phyloP scores from a whole-genome alignment of 2,329 filamentous ascomycete species.

The Sporothrix pseudoabietina region DNA sequence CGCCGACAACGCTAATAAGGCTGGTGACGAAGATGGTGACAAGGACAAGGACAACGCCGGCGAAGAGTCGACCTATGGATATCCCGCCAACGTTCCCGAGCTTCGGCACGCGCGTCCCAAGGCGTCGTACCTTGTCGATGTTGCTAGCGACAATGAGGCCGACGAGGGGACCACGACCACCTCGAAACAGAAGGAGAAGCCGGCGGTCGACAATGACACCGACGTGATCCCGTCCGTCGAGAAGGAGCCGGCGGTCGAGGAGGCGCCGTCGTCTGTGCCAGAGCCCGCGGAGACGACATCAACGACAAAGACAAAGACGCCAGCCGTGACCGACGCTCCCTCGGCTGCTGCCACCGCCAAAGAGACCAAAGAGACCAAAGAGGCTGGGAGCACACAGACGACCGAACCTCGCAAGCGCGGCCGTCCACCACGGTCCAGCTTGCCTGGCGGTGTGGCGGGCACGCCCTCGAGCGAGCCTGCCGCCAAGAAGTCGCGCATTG shows the following conservation, averaged over 20 bases:
- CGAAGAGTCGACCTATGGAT: not conserved
- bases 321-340: not conserved
- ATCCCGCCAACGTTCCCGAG: slow-evolving; percentile 29
- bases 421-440: slow-evolving; percentile 26
- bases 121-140: slow-evolving; percentile 29
- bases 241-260: not conserved
- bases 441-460: not conserved
- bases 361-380: not conserved
- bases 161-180: slow-evolving; percentile 18
- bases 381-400: slow-evolving; percentile 21
- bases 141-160: slow-evolving; percentile 29
- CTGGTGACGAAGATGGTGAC: not conserved
- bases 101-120: slow-evolving; percentile 33
- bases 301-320: not conserved
- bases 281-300: not conserved
- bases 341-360: not conserved
- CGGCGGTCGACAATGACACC: slow-evolving; percentile 2
- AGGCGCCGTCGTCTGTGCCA: not conserved
- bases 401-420: slow-evolving; percentile 29
- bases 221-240: slow-evolving; percentile 1
- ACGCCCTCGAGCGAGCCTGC: slow-evolving; percentile 34
- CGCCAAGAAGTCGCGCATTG: slow-evolving; percentile 32
- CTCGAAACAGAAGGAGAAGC: slow-evolving; percentile 10
- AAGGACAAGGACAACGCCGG: not conserved
- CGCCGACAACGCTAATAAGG: slow-evolving; percentile 16